Conservation (phyloP, 768 basidiomycete species). For the Auriculariales sp. region DNA sequence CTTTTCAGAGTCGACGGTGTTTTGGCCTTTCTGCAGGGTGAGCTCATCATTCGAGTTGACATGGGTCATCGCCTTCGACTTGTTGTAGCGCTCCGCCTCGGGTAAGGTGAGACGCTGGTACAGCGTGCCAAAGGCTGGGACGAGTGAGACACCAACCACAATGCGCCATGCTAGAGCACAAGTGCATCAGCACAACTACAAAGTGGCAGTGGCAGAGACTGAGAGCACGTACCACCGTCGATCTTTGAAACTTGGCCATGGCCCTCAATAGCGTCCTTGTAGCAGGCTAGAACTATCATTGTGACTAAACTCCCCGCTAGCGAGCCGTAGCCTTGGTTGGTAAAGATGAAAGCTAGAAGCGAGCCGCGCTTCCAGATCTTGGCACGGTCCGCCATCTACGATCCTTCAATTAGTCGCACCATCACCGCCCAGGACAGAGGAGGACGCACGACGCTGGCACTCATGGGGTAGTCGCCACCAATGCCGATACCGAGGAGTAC, state of each 20-base stretch:
- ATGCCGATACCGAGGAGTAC: slow-evolving; percentile 67
- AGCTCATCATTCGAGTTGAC: slow-evolving; percentile 4
- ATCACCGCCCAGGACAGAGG: neutral
- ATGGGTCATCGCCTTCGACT: slow-evolving; percentile 13
- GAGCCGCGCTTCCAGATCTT: slow-evolving; percentile 53
- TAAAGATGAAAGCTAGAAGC: slow-evolving; percentile 60
- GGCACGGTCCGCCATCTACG: slow-evolving; percentile 42
- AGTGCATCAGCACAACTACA: neutral
- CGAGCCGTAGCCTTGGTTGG: slow-evolving; percentile 68
- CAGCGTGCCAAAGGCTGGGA: slow-evolving; percentile 64
- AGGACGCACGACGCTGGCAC: slow-evolving; percentile 31
- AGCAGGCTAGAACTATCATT: slow-evolving; percentile 48
- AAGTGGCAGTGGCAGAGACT: neutral
- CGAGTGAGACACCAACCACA: slow-evolving; percentile 48
- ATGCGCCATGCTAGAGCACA: slow-evolving; percentile 50
- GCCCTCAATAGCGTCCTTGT: slow-evolving; percentile 48
- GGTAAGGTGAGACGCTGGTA: slow-evolving; percentile 65
- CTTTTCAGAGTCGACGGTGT: neutral
- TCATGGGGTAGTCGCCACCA: slow-evolving; percentile 73
- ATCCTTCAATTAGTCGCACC: neutral
- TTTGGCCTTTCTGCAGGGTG: no score
- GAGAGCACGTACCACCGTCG: slow-evolving; percentile 40
- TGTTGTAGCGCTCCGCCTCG: slow-evolving; percentile 44
- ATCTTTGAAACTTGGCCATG: slow-evolving; percentile 46
- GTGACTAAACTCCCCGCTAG: slow-evolving; percentile 47